Evolutionary conservation across 345 rosid genomes (phyloP), one percentile per base, ranked within the genome.

Genomic region (Citrus inodora): DNA sequence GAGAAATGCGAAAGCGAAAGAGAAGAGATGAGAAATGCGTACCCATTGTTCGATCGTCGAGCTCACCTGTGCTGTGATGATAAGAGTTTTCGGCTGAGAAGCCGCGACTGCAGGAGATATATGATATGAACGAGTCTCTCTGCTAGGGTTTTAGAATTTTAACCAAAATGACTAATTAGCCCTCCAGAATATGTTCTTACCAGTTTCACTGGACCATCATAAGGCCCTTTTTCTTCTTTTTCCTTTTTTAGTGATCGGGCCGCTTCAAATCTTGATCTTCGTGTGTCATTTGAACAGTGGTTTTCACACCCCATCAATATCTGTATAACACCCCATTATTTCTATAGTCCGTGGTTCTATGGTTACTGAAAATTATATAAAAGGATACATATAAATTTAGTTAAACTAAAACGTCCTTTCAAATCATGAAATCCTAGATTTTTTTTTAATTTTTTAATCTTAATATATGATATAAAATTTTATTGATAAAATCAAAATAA

Each of bases 11-110:
- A 42, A 64, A 22, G 48, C 24, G 3, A 42, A 37, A 7, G 7
- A 8, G 28, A 51, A 33, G 62, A 42, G 60, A 80, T 40, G 56
- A 55, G 61, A 75, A 70, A 76, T 76, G 85, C 84, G 11, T 78
- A 86, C 89, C 89, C 89, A 86, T 86, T 13, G 81, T 62, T 71
- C 9, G 63, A 71, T 21, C 51, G 51, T 63, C 55, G 81, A 73
- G 74, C 75, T 79, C 19, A 74, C 78, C 80, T 56, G 70, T 66
- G 64, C 60, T 67, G 51, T 13, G 51, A 46, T 46, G 51, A 22
- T 71, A 63, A 63, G 46, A 42, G 84, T 65, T 83, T 79, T 80
- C 30, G 78, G 83, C 84, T 19, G 28, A 27, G 77, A 4, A 75
- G 76, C 51, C 66, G 69, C 61, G 11, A 21, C 42, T 13, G 51